Base-by-base conservation (phyloP, 805 yeast species). In the Yarrowia alimentaria region DNA sequence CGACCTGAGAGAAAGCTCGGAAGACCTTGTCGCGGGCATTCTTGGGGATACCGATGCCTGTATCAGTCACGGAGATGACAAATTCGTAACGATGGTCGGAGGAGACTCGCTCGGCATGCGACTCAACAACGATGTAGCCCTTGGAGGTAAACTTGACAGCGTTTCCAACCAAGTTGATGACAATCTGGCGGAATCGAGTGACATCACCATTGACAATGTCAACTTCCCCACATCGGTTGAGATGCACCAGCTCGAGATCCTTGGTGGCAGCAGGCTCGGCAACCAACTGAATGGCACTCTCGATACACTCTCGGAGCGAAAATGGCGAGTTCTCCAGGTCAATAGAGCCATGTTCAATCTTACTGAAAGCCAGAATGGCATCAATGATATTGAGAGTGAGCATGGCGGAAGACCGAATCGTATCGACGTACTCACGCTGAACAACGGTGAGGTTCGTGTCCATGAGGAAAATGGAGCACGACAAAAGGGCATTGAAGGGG, bases 1-100 rank as follows among this genome's bases (percentile, higher is more conserved):
- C 81, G n/a, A 75, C 79, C 61, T 77, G 81, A 32, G 76, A 71
- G 56, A 76, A 76, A 4, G 78, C 78, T 5, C 76, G 71, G 58
- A 76, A 76, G 4, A 76, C 72, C 60, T 72, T 74, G 32, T 64
- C 60, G n/a, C 68, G 60, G 5, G 76, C 68, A 35, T 63, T 68
- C 26, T 64, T 63, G 2, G 78, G 76, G 24, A 77, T 76, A 1
- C 81, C 81, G 42, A 76, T 76, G 6, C 81, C 81, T 0, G 80
- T 72, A 55, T 77, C 81, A 25, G 68, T 62, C 12, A 76, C 78
- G 1, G 64, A 56, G 4, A 76, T 59, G 6, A 56, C 56, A 45
- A 75, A 62, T 48, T 72, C 75, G 40, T 66, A 71, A 13, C 76
- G 57, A 31, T 65, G 60, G 20, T 65, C 67, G 3, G 69, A 61